Evolutionary conservation across 106 monocot species (phyloP), one percentile per base, ranked within the genome.

Genomic region (Posidonia australis): DNA sequence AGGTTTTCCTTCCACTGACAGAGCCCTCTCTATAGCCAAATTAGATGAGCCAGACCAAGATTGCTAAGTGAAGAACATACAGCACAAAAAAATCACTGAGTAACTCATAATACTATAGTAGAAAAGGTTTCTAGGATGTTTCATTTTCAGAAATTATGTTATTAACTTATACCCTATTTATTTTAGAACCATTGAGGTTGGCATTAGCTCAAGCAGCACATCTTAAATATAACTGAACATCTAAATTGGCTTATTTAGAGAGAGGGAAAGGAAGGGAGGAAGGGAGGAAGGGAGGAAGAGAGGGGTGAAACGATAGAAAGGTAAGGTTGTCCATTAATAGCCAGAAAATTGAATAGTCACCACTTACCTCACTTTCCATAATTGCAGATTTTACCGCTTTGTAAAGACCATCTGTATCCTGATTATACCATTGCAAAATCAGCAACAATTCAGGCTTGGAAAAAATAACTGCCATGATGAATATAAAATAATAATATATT

Each of bases 351-450:
- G 21, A 13, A 1, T 54, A 0, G 9, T 19, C 10, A 66, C 32
- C 17, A 54, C 6, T n/a, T 78, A 87, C 87, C 83, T 87, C 83
- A 32, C 58, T 76, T 64, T 60, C 75, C 5, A 18, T 44, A 65
- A 87, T 70, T 49, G 83, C 73, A 64, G 61, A 63, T 70, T 76
- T 59, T 21, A 87, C 51, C 26, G 62, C 77, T 56, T 65, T 74
- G 30, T 81, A 76, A 78, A 87, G 60, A 28, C 71, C 78, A 76
- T 78, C 78, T 76, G 78, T 73, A 45, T 83, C 87, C 87, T 87
- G 75, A 72, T 30, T 41, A 52, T 19, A 73, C 13, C 63, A 75
- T 68, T 72, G 9, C 10, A 28, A 58, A 58, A 7, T 28, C 10
- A 25, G 57, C 7, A n/a, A 58, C n/a, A n/a, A n/a, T n/a, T n/a